Evolutionary conservation across 139 green algal species (phyloP), one percentile per base, ranked within the genome.

Genomic region (Coccomyxa sp.): DNA sequence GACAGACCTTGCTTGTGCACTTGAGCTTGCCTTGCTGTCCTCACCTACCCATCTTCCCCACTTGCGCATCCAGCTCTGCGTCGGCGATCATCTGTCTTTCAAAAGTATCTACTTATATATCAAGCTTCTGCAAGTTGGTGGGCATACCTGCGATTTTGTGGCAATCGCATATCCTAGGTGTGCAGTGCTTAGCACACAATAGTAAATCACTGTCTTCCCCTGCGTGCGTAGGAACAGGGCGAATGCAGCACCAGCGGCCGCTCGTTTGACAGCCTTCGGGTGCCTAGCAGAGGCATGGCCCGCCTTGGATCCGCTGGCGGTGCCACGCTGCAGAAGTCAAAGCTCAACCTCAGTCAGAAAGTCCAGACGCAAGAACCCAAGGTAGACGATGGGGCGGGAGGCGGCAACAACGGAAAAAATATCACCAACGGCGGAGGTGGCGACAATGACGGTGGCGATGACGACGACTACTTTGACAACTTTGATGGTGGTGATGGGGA

Each of bases 401-500:
- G 93, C 70, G 93, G 95, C 31, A 84, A 88, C 76, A 94, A 90
- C 68, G 94, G 95, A 72, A 97, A 96, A 76, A 88, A 87, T 77
- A 95, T 94, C 73, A 89, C 92, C 82, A 98, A 99, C 85, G 96
- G 95, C 39, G 92, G 92, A 35, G 92, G 92, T 38, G 92, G 93
- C 36, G 92, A 85, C 54, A 92, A 58, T 7, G 79, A 83, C 68
- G 55, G 55, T 31, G 54, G 55, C 7, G 75, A 79, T 22, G 75
- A 99, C 68, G 95, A 99, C 71, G 94, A 98, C 84, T 96, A 96
- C 70, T 95, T 93, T 68, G 86, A 91, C 76, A 90, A 94, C 50
- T 91, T 89, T 70, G 92, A 81, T 41, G 90, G 94, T n/a, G 93
- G 91, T 55, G 92, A 94, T 33, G 94, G 91, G 69, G 92, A 94